phyloP scores from a whole-genome alignment of 1,139 yeast species.

The Lodderomyces theae region DNA sequence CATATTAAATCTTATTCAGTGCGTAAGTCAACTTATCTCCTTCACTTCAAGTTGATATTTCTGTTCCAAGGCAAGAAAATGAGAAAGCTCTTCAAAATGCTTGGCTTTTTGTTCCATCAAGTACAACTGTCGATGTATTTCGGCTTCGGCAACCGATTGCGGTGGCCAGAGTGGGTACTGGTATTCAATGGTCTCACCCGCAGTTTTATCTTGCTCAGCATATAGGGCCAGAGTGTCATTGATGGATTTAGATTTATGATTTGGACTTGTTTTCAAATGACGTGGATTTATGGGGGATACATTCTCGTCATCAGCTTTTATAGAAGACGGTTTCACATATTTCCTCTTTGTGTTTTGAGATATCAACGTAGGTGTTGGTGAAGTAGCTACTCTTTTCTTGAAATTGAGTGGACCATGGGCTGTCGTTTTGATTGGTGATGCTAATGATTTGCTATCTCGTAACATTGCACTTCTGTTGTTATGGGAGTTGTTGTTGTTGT shows the following conservation, averaged over 20 bases:
- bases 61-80: constrained; percentile 19
- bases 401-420: constrained; percentile 18
- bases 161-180: constrained; percentile 1
- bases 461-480: not conserved
- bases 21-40: not conserved
- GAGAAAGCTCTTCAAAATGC: constrained; percentile 13
- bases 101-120: constrained; percentile 14
- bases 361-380: constrained; percentile 6
- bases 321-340: not conserved
- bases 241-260: not conserved
- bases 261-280: not conserved
- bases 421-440: constrained; percentile 13
- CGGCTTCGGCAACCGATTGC: constrained; percentile 6
- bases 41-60: constrained; percentile 8
- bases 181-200: not conserved
- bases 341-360: constrained; percentile 6
- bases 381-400: constrained; percentile 7
- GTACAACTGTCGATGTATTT: constrained; percentile 19
- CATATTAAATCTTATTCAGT: too few species aligned
- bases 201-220: not conserved
- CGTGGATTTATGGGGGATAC: not conserved
- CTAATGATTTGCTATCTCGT: not conserved
- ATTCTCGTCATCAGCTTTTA: constrained; percentile 1
- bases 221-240: not conserved
- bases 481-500: constrained; percentile 1